Conservation (phyloP, 2,329 filamentous ascomycete species). For the Xylaria sp. region DNA sequence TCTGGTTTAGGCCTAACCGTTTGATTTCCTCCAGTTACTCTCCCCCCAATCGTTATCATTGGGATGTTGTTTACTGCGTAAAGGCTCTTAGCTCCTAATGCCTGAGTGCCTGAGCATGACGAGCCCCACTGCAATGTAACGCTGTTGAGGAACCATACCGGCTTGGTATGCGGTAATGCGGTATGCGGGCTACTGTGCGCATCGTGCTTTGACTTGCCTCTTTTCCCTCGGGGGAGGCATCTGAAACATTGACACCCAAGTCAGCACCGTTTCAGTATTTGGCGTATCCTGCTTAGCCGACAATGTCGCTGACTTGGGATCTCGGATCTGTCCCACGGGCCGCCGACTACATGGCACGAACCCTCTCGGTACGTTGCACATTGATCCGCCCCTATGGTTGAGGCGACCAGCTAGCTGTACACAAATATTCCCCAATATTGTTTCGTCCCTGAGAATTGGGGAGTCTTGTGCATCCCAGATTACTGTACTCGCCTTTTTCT, state of each 20-base stretch:
- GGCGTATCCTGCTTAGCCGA: conserved; percentile 31
- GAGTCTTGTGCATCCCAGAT: conserved; percentile 9
- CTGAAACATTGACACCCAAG: conserved; percentile 45
- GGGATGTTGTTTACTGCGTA: conserved; percentile 31
- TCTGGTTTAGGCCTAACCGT: conserved; percentile 23
- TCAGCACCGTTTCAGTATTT: conserved; percentile 44
- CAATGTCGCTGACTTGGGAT: conserved; percentile 15
- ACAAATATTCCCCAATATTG: conserved; percentile 17
- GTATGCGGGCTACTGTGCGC: conserved; percentile 36
- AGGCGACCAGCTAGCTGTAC: conserved; percentile 20
- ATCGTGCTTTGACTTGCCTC: conserved; percentile 40
- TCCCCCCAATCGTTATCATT: conserved; percentile 23
- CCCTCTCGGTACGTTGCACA: conserved; percentile 30
- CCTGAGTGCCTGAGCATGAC: conserved; percentile 36
- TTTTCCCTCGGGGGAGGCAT: conserved; percentile 34
- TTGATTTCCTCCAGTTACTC: conserved; percentile 38
- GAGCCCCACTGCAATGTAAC: conserved; percentile 39
- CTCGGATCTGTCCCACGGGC: conserved; percentile 30
- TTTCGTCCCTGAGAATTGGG: conserved; percentile 18
- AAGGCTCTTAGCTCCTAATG: conserved; percentile 33
- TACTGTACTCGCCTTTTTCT: conserved; percentile 18
- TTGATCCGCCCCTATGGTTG: conserved; percentile 24
- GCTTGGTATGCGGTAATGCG: conserved; percentile 34
- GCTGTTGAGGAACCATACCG: conserved; percentile 34
- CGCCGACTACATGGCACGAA: conserved; percentile 18